These are phyloP conservation scores for Plasmodium berghei DNA, from an alignment of 169 alveolate genomes.

Conservation along the genomic window DNA sequence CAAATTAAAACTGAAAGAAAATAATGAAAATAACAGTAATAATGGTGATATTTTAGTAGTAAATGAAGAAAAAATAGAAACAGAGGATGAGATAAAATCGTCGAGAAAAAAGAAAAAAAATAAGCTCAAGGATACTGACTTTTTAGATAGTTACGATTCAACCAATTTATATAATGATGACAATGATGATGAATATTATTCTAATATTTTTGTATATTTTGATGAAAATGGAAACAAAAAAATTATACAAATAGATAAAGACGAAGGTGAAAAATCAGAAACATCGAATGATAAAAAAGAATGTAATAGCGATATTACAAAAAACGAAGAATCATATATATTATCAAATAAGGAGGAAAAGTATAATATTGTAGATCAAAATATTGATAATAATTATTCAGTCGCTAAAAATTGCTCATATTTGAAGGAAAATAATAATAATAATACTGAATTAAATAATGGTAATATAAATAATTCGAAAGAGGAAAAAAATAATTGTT, in stretches of 20 bases:
- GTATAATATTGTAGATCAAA: slow-evolving; percentile 63
- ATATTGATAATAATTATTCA: slow-evolving; percentile 74
- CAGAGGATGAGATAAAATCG: slow-evolving; percentile 1
- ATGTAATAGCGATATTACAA: slow-evolving; percentile 15
- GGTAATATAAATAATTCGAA: slow-evolving; percentile 61
- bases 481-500: neutral
- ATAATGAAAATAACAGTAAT: neutral
- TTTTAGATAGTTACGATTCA: slow-evolving; percentile 38
- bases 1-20: neutral
- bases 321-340: slow-evolving; percentile 23
- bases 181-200: slow-evolving; percentile 43
- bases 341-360: slow-evolving; percentile 64
- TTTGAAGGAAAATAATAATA: neutral
- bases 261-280: neutral
- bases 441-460: slow-evolving; percentile 52
- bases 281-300: slow-evolving; percentile 7
- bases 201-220: slow-evolving; percentile 48
- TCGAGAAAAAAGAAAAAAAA: slow-evolving; percentile 3
- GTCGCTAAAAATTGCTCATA: slow-evolving; percentile 75
- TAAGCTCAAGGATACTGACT: neutral
- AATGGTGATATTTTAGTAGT: slow-evolving; percentile 4
- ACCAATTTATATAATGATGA: slow-evolving; percentile 17
- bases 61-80: neutral
- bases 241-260: slow-evolving; percentile 44
- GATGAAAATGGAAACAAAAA: slow-evolving; percentile 79